These are phyloP conservation scores for Coniochaeta sp. DNA, from an alignment of 2,329 filamentous ascomycete species.

Conservation along the genomic window DNA sequence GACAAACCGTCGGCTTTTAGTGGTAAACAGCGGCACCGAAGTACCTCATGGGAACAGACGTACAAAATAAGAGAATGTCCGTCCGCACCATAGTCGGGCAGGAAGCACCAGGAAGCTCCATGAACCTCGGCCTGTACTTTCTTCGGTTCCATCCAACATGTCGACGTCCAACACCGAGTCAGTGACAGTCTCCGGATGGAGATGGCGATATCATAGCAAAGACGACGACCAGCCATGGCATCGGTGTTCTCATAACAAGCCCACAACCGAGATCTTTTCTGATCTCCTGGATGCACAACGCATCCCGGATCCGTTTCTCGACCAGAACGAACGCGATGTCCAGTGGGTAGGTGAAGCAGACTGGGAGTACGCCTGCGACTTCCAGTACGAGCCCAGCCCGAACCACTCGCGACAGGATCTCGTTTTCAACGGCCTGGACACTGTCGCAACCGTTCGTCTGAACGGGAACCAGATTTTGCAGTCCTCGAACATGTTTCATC, in stretches of 20 bases:
- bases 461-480: conserved; percentile 46
- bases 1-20: no score
- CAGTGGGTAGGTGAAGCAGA: conserved; percentile 56
- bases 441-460: conserved; percentile 51
- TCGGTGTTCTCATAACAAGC: background rate
- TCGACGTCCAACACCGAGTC: background rate
- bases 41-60: no score
- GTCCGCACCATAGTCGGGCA: no score
- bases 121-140: no score
- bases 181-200: background rate
- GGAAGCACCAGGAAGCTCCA: no score
- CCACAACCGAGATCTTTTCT: conserved; percentile 12
- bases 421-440: conserved; percentile 59
- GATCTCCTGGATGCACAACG: conserved; percentile 10
- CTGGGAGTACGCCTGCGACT: conserved; percentile 44
- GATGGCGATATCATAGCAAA: background rate
- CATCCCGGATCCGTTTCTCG: conserved; percentile 50
- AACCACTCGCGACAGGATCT: conserved; percentile 29
- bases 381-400: background rate
- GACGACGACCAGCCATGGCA: background rate
- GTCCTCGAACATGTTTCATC: conserved; percentile 59
- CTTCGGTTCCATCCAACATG: no score
- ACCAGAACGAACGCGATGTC: conserved; percentile 52
- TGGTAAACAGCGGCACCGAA: no score
- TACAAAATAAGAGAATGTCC: no score